Conservation (phyloP, 805 yeast species). For the Saccharomyces jurei region DNA sequence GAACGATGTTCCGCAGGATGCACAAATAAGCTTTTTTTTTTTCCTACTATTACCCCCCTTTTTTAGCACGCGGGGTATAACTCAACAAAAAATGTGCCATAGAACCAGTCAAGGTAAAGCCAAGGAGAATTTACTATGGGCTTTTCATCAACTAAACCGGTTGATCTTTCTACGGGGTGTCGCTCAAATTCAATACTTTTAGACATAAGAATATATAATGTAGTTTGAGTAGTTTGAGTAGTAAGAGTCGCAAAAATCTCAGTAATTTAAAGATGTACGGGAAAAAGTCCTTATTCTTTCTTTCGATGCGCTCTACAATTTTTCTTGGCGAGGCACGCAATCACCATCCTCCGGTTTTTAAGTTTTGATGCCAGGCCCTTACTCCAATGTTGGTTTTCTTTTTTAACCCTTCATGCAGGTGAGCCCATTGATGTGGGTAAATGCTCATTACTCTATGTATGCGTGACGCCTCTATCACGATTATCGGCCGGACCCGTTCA, state of each 20-base stretch:
- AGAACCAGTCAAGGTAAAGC: not conserved
- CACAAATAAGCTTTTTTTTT: not conserved
- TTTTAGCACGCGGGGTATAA: not conserved
- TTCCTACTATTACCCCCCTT: not conserved
- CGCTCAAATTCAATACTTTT: too few relatives aligned
- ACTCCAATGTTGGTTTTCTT: not conserved
- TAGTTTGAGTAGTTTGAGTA: not conserved
- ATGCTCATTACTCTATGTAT: not conserved
- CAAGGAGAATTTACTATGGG: not conserved
- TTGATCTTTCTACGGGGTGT: not conserved
- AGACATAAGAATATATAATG: not conserved
- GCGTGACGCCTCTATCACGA: not conserved
- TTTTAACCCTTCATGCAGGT: not conserved
- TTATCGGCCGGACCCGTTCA: not conserved
- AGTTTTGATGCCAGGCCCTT: not conserved
- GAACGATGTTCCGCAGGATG: not conserved
- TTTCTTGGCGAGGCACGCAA: not conserved
- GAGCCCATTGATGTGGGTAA: not conserved
- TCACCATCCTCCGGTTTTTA: not conserved
- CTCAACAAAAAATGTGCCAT: not conserved
- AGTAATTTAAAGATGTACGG: not conserved
- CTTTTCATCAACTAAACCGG: not conserved
- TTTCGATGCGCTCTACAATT: not conserved
- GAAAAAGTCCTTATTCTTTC: not conserved
- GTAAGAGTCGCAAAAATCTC: not conserved